Evolutionary conservation across 257 asterid genomes (phyloP).

Genomic region (Misopates orontium): DNA sequence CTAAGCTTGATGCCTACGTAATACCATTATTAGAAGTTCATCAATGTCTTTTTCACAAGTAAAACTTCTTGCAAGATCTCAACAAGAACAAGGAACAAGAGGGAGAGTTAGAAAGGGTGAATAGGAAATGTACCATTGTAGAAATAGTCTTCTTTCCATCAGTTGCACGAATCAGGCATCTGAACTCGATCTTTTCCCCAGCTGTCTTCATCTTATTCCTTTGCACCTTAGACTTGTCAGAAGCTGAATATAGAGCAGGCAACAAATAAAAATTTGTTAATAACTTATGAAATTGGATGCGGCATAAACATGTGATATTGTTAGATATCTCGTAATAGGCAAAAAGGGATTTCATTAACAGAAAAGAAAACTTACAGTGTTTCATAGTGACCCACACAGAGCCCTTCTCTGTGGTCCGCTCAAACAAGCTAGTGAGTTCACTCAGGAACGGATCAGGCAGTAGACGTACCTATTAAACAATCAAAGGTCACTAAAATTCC

Average conservation of each 20-base stretch:
- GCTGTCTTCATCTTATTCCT: slow-evolving; percentile 66
- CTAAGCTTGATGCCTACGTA: not conserved
- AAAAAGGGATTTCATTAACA: slow-evolving; percentile 1
- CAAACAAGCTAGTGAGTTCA: slow-evolving; percentile 80
- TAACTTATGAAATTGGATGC: slow-evolving; percentile 6
- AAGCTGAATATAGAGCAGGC: slow-evolving; percentile 61
- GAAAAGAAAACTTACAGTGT: slow-evolving; percentile 51
- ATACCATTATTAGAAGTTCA: not conserved
- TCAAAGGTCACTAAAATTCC: slow-evolving; percentile 5
- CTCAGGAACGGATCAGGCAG: slow-evolving; percentile 83
- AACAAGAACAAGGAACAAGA: slow-evolving; percentile 16
- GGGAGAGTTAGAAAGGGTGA: not conserved
- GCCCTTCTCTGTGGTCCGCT: slow-evolving; percentile 74
- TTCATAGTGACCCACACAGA: slow-evolving; percentile 90
- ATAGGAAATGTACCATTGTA: slow-evolving; percentile 50
- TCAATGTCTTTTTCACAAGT: slow-evolving; percentile 19
- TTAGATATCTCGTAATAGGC: slow-evolving; percentile 16
- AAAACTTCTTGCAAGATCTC: slow-evolving; percentile 11
- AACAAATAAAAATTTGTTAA: slow-evolving; percentile 14
- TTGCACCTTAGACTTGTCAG: slow-evolving; percentile 72
- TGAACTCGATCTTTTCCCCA: slow-evolving; percentile 67
- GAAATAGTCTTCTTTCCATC: slow-evolving; percentile 80
- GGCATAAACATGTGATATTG: not conserved
- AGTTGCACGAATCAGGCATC: slow-evolving; percentile 83
- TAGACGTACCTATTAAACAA: slow-evolving; percentile 57